A percentile compares a stretch with the other conserved stretches of the same genome.
phyloP scores from a whole-genome alignment of 768 basidiomycete genomes.

The Suillus brevipes region DNA sequence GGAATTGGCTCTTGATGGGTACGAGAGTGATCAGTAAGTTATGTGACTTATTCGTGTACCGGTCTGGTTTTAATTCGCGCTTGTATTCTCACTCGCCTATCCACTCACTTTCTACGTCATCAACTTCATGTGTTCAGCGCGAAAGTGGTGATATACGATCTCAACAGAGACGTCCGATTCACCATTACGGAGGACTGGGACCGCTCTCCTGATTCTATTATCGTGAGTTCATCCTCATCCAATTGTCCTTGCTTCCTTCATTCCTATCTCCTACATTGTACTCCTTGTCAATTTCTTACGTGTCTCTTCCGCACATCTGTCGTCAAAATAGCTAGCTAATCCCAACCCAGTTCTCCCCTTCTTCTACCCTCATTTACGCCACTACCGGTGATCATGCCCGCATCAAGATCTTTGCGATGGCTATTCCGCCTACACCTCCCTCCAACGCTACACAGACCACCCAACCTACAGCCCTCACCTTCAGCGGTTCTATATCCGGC shows the following conservation, averaged over 20 bases:
- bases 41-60: background rate
- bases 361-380: constrained; percentile 67
- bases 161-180: constrained; percentile 61
- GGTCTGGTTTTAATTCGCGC: constrained; percentile 1
- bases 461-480: constrained; percentile 62
- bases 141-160: constrained; percentile 79
- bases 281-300: background rate
- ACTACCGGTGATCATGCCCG: constrained; percentile 78
- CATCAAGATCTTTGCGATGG: constrained; percentile 72
- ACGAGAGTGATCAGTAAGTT: constrained; percentile 78
- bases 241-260: background rate
- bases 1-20: constrained; percentile 83
- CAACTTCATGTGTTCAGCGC: constrained; percentile 40
- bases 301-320: background rate
- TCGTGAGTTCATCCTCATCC: background rate
- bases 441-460: constrained; percentile 48
- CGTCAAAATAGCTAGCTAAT: background rate
- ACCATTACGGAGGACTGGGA: constrained; percentile 87
- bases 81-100: background rate
- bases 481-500: constrained; percentile 55
- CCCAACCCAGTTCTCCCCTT: constrained; percentile 66
- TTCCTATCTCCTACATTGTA: background rate
- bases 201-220: constrained; percentile 56
- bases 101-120: background rate
- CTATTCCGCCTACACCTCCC: constrained; percentile 61